A percentile compares a stretch with the other conserved stretches of the same genome.
These are phyloP conservation scores for Allium cepa DNA, from an alignment of 106 monocot species.

Conservation along the genomic window DNA sequence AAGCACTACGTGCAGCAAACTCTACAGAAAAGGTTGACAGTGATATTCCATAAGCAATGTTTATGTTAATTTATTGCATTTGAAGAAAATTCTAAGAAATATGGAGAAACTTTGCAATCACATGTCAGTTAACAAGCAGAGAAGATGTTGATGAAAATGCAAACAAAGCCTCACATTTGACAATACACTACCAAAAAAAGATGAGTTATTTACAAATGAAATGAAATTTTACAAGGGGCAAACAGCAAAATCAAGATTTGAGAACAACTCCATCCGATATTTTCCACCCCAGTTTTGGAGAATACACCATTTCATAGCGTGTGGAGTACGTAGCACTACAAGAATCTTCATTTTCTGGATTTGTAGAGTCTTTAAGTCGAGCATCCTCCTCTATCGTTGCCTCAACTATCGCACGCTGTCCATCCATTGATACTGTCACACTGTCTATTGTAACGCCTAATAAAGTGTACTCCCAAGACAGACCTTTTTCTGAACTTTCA, in stretches of 20 bases:
- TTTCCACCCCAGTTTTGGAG: conserved; percentile 59
- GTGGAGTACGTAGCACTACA: conserved; percentile 51
- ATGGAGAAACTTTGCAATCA: no score
- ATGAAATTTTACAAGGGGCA: no score
- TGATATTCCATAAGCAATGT: no score
- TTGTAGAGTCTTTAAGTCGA: conserved; percentile 27
- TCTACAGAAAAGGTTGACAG: no score
- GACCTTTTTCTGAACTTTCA: conserved; percentile 57
- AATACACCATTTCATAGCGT: conserved; percentile 54
- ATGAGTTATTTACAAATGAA: no score
- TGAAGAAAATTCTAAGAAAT: no score
- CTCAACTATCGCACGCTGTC: conserved; percentile 68
- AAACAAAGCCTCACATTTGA: no score
- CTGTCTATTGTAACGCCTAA: conserved; percentile 65
- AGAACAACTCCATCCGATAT: conserved; percentile 87
- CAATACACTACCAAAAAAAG: no score
- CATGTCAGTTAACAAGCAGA: no score
- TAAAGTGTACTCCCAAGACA: conserved; percentile 88
- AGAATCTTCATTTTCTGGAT: conserved; percentile 52
- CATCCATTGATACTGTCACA: conserved; percentile 74
- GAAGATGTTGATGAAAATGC: no score
- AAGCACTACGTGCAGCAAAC: no score
- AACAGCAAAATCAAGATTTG: conserved; percentile 13
- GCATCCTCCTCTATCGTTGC: conserved; percentile 76
- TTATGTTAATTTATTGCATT: no score